These are phyloP conservation scores for Lactarius tabidus DNA, from an alignment of 768 basidiomycete genomes.

Conservation along the genomic window DNA sequence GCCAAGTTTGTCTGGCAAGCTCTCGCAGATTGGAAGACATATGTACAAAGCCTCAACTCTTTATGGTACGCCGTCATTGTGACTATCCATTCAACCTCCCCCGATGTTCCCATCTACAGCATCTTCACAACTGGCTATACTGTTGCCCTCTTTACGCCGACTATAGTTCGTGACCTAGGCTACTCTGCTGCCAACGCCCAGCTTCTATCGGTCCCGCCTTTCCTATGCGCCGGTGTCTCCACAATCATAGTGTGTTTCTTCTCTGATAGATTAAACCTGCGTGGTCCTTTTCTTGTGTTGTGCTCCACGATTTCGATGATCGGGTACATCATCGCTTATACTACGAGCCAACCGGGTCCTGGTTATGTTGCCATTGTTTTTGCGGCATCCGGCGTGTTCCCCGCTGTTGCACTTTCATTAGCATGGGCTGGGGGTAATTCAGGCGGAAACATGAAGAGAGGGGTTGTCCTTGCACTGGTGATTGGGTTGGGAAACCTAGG, in stretches of 20 bases:
- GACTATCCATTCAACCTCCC: conserved; percentile 2
- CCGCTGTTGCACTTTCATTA: conserved; percentile 44
- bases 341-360: conserved; percentile 28
- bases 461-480: conserved; percentile 49
- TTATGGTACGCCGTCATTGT: conserved; percentile 29
- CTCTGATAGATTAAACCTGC: conserved; percentile 37
- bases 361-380: conserved; percentile 47
- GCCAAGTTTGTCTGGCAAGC: conserved; percentile 36
- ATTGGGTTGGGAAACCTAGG: conserved; percentile 55
- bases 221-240: conserved; percentile 31
- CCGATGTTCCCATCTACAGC: conserved; percentile 26
- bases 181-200: conserved; percentile 44
- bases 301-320: conserved; percentile 42
- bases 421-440: conserved; percentile 56
- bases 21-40: conserved; percentile 33
- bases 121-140: conserved; percentile 46
- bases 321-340: conserved; percentile 51
- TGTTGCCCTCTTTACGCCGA: conserved; percentile 37
- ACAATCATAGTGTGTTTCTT: conserved; percentile 32
- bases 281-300: conserved; percentile 49
- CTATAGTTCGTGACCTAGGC: conserved; percentile 38
- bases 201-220: conserved; percentile 38
- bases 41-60: conserved; percentile 35
- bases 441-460: conserved; percentile 53
- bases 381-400: conserved; percentile 50